A percentile compares a stretch with the other conserved stretches of the same genome.
Evolutionary conservation across 441 rosid genomes (phyloP).

Genomic region (Biscutella laevigata): DNA sequence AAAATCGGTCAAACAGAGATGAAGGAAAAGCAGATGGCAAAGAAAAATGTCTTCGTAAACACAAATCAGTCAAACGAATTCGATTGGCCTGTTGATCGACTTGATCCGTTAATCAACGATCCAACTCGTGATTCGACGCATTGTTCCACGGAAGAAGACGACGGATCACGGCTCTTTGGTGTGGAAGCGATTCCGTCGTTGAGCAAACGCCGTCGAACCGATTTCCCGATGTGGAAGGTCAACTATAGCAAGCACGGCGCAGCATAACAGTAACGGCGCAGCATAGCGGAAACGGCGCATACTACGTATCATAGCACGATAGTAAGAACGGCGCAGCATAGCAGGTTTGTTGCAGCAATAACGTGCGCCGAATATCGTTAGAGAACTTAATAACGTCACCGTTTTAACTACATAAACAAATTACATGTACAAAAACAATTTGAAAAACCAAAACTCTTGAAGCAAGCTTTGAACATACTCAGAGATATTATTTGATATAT

Average conservation of each 20-base stretch:
- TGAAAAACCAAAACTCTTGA: too few relatives aligned
- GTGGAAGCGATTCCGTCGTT: neutral
- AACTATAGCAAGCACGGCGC: neutral
- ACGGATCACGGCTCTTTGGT: neutral
- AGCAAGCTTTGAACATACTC: too few relatives aligned
- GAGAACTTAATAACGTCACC: neutral
- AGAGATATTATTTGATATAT: too few relatives aligned
- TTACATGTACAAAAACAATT: too few relatives aligned
- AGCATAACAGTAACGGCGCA: too few relatives aligned
- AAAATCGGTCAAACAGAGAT: neutral
- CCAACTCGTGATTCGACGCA: neutral
- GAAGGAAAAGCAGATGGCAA: conserved; percentile 11
- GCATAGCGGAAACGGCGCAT: too few relatives aligned
- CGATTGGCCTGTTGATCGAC: conserved; percentile 17
- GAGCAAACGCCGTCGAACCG: neutral
- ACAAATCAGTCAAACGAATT: neutral
- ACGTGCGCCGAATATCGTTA: neutral
- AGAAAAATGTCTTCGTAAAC: neutral
- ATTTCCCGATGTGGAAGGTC: neutral
- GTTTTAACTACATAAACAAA: neutral
- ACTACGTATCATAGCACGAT: too few relatives aligned
- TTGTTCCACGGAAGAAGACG: neutral
- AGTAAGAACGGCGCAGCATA: too few relatives aligned
- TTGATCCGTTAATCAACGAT: conserved; percentile 6
- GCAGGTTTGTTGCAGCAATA: neutral